Evolutionary conservation across 331 rosid genomes (phyloP).

Genomic region (Acacia concinna): DNA sequence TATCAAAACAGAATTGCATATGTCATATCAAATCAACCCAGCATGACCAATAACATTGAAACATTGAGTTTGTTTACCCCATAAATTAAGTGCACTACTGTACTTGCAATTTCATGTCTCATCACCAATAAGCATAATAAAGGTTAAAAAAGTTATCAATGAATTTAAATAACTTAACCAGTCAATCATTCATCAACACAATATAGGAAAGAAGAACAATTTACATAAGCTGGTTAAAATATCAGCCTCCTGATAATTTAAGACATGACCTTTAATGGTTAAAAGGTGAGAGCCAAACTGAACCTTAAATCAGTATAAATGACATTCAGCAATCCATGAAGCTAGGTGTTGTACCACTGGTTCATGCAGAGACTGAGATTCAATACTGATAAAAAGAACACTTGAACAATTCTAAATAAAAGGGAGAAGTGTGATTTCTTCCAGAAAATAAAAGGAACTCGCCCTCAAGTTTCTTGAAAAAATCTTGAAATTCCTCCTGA

Average conservation of each 20-base stretch:
- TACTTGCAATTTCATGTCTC: neutral
- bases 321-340: too few relatives aligned
- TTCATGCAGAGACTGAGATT: constrained; percentile 49
- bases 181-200: neutral
- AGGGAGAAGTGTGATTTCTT: neutral
- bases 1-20: neutral
- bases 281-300: too few relatives aligned
- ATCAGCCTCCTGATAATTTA: too few relatives aligned
- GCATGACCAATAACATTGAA: neutral
- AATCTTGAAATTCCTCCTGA: constrained; percentile 72
- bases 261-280: too few relatives aligned
- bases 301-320: too few relatives aligned
- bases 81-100: neutral
- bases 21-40: neutral
- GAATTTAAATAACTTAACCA: neutral
- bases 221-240: too few relatives aligned
- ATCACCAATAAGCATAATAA: constrained; percentile 3
- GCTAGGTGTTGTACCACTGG: too few relatives aligned
- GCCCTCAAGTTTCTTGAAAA: constrained; percentile 68
- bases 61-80: neutral
- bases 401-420: neutral
- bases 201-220: neutral
- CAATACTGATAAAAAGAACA: constrained; percentile 8
- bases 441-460: constrained; percentile 50
- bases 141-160: neutral